Percentiles rank a stretch among this genome's conserved stretches.
Evolutionary conservation across 257 asterid genomes (phyloP).

Genomic region (Solanum etuberosum): DNA sequence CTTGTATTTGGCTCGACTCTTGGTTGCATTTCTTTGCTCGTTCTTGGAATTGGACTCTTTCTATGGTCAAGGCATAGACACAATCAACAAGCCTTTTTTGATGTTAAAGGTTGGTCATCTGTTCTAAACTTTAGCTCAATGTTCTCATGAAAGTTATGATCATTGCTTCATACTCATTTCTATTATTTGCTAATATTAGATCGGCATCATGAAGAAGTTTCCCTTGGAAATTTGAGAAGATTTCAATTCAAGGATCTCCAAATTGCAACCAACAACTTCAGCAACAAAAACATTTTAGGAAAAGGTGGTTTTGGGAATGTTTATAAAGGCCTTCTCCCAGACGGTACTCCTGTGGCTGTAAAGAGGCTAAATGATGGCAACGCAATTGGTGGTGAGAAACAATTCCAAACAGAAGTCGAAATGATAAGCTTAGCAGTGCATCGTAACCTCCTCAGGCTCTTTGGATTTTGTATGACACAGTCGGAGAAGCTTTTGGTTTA

Average conservation of each 20-base stretch:
- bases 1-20: slow-evolving; percentile 63
- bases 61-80: slow-evolving; percentile 49
- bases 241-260: slow-evolving; percentile 80
- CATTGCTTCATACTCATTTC: not conserved
- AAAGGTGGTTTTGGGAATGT: slow-evolving; percentile 95
- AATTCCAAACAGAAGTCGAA: slow-evolving; percentile 92
- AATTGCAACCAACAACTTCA: slow-evolving; percentile 73
- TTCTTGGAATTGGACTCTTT: slow-evolving; percentile 48
- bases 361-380: slow-evolving; percentile 85
- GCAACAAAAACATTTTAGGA: slow-evolving; percentile 73
- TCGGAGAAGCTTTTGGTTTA: slow-evolving; percentile 79
- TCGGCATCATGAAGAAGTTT: slow-evolving; percentile 55
- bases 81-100: slow-evolving; percentile 30
- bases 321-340: slow-evolving; percentile 66
- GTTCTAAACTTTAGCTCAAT: not conserved
- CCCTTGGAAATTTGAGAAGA: slow-evolving; percentile 80
- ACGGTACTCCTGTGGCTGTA: slow-evolving; percentile 85
- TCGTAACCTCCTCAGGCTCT: slow-evolving; percentile 76
- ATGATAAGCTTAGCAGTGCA: slow-evolving; percentile 95
- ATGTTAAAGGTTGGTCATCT: slow-evolving; percentile 43
- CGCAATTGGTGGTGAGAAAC: slow-evolving; percentile 72
- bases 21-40: slow-evolving; percentile 44
- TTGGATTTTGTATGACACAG: slow-evolving; percentile 84
- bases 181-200: slow-evolving; percentile 20
- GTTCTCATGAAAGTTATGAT: not conserved